Conservation (phyloP, 1,284 basidiomycete species). For the Coniophora puteana region DNA sequence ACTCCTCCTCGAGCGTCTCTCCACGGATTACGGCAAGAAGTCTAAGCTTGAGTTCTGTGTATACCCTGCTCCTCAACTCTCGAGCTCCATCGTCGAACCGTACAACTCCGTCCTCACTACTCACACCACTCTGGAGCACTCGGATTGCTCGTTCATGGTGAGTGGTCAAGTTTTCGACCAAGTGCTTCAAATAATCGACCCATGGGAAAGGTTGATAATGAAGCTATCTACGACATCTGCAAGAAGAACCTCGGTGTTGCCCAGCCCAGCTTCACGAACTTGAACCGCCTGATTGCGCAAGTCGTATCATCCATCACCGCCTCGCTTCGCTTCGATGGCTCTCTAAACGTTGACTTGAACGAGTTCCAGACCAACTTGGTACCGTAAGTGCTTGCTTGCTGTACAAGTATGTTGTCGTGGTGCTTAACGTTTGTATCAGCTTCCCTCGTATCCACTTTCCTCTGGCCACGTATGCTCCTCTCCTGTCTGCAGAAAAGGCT, state of each 20-base stretch:
- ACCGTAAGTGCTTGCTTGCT: conserved; percentile 55
- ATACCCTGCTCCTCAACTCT: conserved; percentile 93
- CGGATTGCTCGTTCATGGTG: conserved; percentile 98
- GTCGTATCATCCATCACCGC: conserved; percentile 98
- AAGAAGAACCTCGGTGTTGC: conserved; percentile 89
- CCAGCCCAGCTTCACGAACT: conserved; percentile 90
- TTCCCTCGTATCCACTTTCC: conserved; percentile 99
- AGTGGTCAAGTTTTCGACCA: too few relatives aligned
- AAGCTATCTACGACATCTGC: conserved; percentile 99
- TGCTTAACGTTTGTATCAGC: conserved; percentile 33
- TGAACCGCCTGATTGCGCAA: conserved; percentile 96
- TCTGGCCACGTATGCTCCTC: conserved; percentile 92
- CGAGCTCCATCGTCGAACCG: conserved; percentile 97
- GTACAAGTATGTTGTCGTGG: conserved; percentile 5
- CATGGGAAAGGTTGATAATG: conserved; percentile 78
- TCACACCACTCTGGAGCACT: conserved; percentile 98
- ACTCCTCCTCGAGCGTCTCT: conserved; percentile 92
- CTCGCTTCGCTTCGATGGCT: conserved; percentile 96
- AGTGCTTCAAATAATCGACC: neutral
- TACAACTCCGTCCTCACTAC: conserved; percentile 99
- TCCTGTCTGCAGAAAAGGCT: conserved; percentile 86
- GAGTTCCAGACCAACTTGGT: conserved; percentile 99
- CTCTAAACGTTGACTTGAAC: conserved; percentile 96
- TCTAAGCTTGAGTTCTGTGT: conserved; percentile 99
- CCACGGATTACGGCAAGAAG: conserved; percentile 98